Conservation (phyloP, 768 basidiomycete species). For the Russula olivacea region DNA sequence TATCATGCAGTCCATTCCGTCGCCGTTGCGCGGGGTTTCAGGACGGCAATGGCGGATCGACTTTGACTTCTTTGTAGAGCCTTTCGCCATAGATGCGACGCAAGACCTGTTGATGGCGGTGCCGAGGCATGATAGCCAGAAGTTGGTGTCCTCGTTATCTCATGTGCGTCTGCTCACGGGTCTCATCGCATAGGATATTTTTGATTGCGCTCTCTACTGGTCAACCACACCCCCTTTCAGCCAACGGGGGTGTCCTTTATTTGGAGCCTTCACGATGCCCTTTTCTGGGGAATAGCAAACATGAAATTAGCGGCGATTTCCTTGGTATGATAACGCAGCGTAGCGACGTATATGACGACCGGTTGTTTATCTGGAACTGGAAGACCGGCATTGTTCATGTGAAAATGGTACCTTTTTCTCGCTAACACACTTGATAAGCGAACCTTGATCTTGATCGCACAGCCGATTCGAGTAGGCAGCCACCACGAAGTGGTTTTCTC, state of each 20-base stretch:
- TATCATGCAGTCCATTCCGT: constrained; percentile 1
- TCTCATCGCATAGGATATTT: background rate
- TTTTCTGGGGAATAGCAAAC: background rate
- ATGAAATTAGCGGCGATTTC: constrained; percentile 4
- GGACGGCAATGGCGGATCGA: constrained; percentile 3
- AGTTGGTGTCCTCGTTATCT: background rate
- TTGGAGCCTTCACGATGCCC: background rate
- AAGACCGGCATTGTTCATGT: constrained; percentile 1
- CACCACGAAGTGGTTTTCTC: background rate
- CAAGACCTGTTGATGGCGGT: constrained; percentile 4
- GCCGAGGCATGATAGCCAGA: background rate
- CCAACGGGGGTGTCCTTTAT: background rate
- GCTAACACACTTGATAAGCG: background rate
- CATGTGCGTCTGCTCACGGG: background rate
- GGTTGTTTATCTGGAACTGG: constrained; percentile 13
- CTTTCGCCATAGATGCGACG: background rate
- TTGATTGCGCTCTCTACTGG: background rate
- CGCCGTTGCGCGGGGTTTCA: background rate
- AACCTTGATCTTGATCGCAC: background rate
- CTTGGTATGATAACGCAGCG: background rate
- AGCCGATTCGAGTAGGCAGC: background rate
- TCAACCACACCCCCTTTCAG: constrained; percentile 5
- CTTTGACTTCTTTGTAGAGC: background rate
- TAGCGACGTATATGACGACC: background rate
- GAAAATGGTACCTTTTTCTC: constrained; percentile 1